Base-by-base conservation (phyloP, 805 yeast species). In the Brettanomyces sp. region DNA sequence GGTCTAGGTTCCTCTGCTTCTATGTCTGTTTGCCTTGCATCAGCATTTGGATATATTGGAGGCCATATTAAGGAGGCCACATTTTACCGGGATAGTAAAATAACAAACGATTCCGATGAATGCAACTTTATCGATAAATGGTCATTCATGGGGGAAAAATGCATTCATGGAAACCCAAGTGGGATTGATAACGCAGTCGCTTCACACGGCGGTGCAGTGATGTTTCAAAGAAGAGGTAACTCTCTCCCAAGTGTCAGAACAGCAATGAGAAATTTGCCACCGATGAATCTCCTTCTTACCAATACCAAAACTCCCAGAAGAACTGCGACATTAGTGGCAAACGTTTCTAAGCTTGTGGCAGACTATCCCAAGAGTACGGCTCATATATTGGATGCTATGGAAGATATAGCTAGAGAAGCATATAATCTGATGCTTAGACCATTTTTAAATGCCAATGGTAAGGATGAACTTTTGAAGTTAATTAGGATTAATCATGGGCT, bases 111-210 rank as follows among this genome's bases (percentile, higher is more conserved):
- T 42, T 58, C 66, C 0, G 63, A 59, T 4, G 81, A 74, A 45
- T 70, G 80, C 24, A 64, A 69, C n/a, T 75, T 80, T 50, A 80
- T 93, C 49, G 91, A 91, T 52, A 65, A 71, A 5, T 90, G 96
- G 95, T 81, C 98, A 1, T 84, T 84, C 52, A 72, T 91, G 69
- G 98, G 97, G 36, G 99, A 93, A 63, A 84, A 83, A 60, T 88
- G 97, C 60, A 85, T 90, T 54, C 98, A 91, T 60, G 98, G 98
- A 1, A 89, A 85, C 55, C 99, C 99, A 7, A 82, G 95, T 18
- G 99, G 99, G 11, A 88, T 93, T 45, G 99, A 93, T 62, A 93
- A 93, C 59, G 89, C 96, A 0, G 97, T 91, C 42, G 95, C 98
- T 2, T 85, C 96, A 0, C 82, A 81, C 54, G 99, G 99, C 22